Evolutionary conservation across 75 land plant species (phyloP).

Genomic region (Sequoiadendron giganteum): DNA sequence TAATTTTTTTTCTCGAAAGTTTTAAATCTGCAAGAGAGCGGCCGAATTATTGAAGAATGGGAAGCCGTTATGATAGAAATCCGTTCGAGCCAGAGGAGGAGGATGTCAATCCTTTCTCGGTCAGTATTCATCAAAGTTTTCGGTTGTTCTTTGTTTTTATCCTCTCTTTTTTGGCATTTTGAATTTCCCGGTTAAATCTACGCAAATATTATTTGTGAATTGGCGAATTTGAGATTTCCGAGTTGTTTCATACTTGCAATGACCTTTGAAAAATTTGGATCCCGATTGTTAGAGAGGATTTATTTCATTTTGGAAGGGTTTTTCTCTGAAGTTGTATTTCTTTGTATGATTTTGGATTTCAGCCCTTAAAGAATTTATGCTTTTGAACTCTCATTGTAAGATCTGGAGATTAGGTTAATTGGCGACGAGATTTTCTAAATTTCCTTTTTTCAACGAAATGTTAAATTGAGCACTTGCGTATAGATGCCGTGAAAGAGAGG

Average conservation of each 20-base stretch:
- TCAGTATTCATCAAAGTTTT: conserved; percentile 10
- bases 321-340: not conserved
- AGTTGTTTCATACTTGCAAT: not conserved
- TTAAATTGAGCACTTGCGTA: not conserved
- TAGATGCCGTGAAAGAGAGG: not conserved
- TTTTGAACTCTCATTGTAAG: not conserved
- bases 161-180: not conserved
- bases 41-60: conserved; percentile 21
- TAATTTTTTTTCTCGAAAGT: not conserved
- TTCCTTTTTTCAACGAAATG: no score
- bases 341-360: not conserved
- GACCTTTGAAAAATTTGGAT: not conserved
- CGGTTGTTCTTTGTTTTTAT: no score
- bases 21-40: not conserved
- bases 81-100: conserved; percentile 59
- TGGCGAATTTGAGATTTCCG: not conserved
- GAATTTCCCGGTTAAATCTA: not conserved
- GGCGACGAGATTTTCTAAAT: not conserved
- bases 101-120: conserved; percentile 68
- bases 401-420: not conserved
- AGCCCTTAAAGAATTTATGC: not conserved
- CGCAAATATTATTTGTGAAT: not conserved
- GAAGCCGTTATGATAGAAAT: conserved; percentile 49
- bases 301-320: not conserved
- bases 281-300: not conserved